Conservation (phyloP, 2,329 filamentous ascomycete genomes). For the Microsporum canis region DNA sequence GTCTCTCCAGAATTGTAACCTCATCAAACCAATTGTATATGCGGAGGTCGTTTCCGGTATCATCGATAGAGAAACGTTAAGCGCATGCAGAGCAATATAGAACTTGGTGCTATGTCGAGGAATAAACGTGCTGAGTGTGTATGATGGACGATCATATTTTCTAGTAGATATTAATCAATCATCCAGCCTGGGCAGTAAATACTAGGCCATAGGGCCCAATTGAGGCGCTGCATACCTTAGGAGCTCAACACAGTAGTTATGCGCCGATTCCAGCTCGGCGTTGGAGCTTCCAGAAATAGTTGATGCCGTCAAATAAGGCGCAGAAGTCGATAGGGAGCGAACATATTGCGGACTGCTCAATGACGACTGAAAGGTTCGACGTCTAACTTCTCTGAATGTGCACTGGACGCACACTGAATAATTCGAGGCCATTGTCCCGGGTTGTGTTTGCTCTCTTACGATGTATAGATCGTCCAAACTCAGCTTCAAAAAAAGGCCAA, state of each 20-base stretch:
- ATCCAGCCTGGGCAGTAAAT: neutral
- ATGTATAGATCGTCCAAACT: neutral
- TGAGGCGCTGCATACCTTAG: slow-evolving; percentile 35
- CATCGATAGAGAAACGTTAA: slow-evolving; percentile 85
- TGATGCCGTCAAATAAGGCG: neutral
- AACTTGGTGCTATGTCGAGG: slow-evolving; percentile 62
- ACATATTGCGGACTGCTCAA: neutral
- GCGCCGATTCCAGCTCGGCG: slow-evolving; percentile 44
- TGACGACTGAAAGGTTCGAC: neutral
- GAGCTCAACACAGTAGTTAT: slow-evolving; percentile 48
- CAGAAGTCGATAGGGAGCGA: neutral
- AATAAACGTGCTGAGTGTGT: slow-evolving; percentile 74
- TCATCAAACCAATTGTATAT: slow-evolving; percentile 73
- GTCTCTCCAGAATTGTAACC: slow-evolving; percentile 92
- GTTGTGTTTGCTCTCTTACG: neutral
- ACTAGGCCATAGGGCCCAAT: neutral
- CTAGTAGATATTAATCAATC: slow-evolving; percentile 35
- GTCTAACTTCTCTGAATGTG: neutral
- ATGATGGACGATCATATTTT: slow-evolving; percentile 79
- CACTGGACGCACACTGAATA: neutral
- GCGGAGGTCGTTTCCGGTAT: slow-evolving; percentile 85
- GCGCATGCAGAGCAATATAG: slow-evolving; percentile 79
- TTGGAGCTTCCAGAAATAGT: slow-evolving; percentile 17
- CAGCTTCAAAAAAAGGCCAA: neutral
- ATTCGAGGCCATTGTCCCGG: neutral